These are phyloP conservation scores for Botrytis aclada DNA, from an alignment of 2,329 filamentous ascomycete species.

Conservation along the genomic window DNA sequence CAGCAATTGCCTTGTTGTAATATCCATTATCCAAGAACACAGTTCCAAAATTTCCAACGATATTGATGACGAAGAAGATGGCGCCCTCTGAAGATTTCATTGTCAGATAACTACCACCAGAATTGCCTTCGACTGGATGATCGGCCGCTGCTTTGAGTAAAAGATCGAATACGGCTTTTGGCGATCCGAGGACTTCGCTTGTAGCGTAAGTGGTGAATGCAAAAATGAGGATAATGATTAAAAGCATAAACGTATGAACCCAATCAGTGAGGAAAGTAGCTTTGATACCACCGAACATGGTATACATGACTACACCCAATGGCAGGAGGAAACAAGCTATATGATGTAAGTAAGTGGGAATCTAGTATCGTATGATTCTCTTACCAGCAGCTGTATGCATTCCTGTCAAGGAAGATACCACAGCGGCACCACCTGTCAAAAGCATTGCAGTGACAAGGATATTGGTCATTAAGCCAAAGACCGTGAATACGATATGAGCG, in stretches of 20 bases:
- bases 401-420: slow-evolving; percentile 67
- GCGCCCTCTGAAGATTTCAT: slow-evolving; percentile 79
- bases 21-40: slow-evolving; percentile 87
- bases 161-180: slow-evolving; percentile 73
- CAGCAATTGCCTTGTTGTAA: slow-evolving; percentile 92
- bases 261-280: slow-evolving; percentile 72
- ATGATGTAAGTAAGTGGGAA: background rate
- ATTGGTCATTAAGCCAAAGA: slow-evolving; percentile 80
- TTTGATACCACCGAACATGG: slow-evolving; percentile 75
- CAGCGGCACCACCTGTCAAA: slow-evolving; percentile 77
- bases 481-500: slow-evolving; percentile 75
- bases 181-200: slow-evolving; percentile 68
- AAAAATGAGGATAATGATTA: slow-evolving; percentile 84
- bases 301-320: slow-evolving; percentile 77
- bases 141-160: slow-evolving; percentile 63
- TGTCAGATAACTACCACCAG: slow-evolving; percentile 78
- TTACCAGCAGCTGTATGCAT: slow-evolving; percentile 68
- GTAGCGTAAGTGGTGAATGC: slow-evolving; percentile 79
- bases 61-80: slow-evolving; percentile 90
- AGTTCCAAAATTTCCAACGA: slow-evolving; percentile 73
- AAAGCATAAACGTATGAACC: slow-evolving; percentile 78
- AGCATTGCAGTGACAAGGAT: slow-evolving; percentile 88
- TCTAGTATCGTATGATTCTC: background rate
- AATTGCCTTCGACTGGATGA: slow-evolving; percentile 78
- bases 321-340: slow-evolving; percentile 73